Percentiles rank a stretch among this genome's conserved stretches.
These are phyloP conservation scores for Durusdinium trenchii DNA, from an alignment of 73 alveolate species.

Conservation along the genomic window DNA sequence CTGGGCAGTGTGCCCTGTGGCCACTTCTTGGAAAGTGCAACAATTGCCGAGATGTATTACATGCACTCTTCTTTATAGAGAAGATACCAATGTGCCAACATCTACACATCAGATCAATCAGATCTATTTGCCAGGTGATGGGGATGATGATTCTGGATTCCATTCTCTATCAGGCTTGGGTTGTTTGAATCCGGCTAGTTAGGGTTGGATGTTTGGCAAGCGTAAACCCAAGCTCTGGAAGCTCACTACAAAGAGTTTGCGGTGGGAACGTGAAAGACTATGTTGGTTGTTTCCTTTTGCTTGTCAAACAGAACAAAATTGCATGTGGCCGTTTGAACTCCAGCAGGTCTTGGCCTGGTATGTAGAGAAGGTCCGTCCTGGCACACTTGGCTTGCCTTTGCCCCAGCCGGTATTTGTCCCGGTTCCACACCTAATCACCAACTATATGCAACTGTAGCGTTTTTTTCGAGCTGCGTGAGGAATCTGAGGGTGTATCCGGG, in stretches of 20 bases:
- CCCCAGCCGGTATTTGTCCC: neutral
- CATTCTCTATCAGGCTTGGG: conserved; percentile 45
- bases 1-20: conserved; percentile 13
- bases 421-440: neutral
- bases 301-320: neutral
- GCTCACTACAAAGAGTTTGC: too few relatives aligned
- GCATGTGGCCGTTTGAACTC: neutral
- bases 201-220: too few relatives aligned
- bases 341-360: conserved; percentile 78
- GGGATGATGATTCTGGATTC: conserved; percentile 60
- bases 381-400: conserved; percentile 70
- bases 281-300: too few relatives aligned
- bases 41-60: neutral
- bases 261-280: too few relatives aligned
- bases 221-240: too few relatives aligned
- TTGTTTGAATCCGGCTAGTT: too few relatives aligned
- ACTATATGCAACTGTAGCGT: neutral
- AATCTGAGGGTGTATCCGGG: neutral
- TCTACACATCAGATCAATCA: neutral
- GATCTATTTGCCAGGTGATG: neutral
- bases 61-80: neutral
- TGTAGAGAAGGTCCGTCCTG: conserved; percentile 95
- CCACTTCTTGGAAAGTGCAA: neutral
- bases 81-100: neutral
- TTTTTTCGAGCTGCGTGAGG: too few relatives aligned